Evolutionary conservation across 148 eudicot species (phyloP).

Genomic region (Tetragonia tetragonoides): DNA sequence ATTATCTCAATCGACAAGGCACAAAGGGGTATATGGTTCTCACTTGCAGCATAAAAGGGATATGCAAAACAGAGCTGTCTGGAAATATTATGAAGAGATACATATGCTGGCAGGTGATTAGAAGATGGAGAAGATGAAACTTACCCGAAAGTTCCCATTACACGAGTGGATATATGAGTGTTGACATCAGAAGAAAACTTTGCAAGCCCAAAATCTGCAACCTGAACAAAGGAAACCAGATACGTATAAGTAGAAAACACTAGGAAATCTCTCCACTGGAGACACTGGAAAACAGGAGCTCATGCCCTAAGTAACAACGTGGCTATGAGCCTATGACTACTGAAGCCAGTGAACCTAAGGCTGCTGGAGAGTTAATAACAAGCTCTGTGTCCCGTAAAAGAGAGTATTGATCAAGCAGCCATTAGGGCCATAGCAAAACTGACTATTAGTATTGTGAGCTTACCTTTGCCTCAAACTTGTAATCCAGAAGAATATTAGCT

Average conservation of each 20-base stretch:
- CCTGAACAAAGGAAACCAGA: conserved; percentile 44
- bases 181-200: conserved; percentile 74
- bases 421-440: neutral
- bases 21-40: neutral
- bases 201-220: conserved; percentile 98
- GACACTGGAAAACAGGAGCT: neutral
- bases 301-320: neutral
- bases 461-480: conserved; percentile 94
- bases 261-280: neutral
- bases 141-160: conserved; percentile 99
- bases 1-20: neutral
- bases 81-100: neutral
- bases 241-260: neutral
- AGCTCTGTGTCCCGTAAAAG: neutral
- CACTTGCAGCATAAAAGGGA: neutral
- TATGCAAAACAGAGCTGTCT: too few species aligned
- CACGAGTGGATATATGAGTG: conserved; percentile 94
- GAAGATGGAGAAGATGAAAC: conserved; percentile 20
- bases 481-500: conserved; percentile 84
- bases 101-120: neutral
- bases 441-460: conserved; percentile 14
- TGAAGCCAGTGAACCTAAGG: neutral
- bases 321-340: neutral
- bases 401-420: conserved; percentile 6
- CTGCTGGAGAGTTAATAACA: neutral